Conservation (phyloP, 768 basidiomycete genomes). For the Auricularia cornea region DNA sequence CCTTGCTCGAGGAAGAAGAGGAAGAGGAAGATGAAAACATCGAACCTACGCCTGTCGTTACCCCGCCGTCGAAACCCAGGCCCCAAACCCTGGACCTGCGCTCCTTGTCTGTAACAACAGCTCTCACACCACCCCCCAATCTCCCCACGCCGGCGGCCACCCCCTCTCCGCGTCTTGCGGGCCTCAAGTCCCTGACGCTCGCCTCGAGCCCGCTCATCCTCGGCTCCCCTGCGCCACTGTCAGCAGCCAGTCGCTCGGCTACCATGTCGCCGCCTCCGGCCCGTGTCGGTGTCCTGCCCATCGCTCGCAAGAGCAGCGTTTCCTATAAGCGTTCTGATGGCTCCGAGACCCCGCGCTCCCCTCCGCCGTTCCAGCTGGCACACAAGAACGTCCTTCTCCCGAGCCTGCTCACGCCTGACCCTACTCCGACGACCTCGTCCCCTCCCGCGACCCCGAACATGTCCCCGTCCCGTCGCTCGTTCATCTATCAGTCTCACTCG, state of each 20-base stretch:
- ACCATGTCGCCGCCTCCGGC: constrained; percentile 25
- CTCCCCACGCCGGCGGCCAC: constrained; percentile 40
- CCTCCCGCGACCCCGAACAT: neutral
- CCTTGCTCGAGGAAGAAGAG: constrained; percentile 79
- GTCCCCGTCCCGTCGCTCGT: constrained; percentile 51
- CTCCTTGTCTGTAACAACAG: constrained; percentile 43
- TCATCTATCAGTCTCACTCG: constrained; percentile 78
- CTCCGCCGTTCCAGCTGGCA: neutral
- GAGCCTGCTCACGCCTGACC: constrained; percentile 59
- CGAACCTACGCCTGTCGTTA: constrained; percentile 1
- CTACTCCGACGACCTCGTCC: constrained; percentile 50
- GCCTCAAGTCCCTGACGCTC: constrained; percentile 48
- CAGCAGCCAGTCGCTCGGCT: constrained; percentile 13
- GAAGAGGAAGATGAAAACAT: constrained; percentile 39
- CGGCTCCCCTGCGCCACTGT: neutral
- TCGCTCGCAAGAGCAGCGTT: constrained; percentile 57
- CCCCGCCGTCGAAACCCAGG: constrained; percentile 23
- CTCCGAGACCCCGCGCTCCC: constrained; percentile 9
- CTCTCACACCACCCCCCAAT: constrained; percentile 4
- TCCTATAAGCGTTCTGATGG: constrained; percentile 53
- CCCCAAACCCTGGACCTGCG: constrained; percentile 62
- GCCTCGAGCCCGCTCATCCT: constrained; percentile 11
- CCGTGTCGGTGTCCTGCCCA: constrained; percentile 12
- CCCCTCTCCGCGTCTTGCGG: constrained; percentile 36
- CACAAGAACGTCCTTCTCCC: constrained; percentile 4